Conservation (phyloP, 2,329 filamentous ascomycete species). For the Alternaria viburni region DNA sequence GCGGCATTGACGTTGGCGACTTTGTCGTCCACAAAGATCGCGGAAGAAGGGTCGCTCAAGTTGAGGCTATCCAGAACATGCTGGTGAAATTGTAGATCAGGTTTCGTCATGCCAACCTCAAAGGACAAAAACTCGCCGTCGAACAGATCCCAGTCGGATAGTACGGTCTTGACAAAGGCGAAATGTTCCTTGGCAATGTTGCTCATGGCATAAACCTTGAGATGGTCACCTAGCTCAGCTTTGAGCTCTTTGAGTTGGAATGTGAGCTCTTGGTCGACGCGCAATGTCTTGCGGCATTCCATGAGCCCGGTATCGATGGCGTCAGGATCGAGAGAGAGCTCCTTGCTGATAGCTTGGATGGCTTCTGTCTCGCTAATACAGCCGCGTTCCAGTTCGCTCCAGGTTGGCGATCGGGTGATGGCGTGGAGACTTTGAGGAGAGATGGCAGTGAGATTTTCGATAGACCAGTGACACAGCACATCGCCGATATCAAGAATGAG, state of each 20-base stretch:
- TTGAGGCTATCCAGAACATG: conserved; percentile 35
- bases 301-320: conserved; percentile 35
- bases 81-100: conserved; percentile 42
- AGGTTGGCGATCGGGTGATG: conserved; percentile 35
- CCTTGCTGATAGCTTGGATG: conserved; percentile 15
- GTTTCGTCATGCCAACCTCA: conserved; percentile 45
- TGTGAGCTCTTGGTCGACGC: conserved; percentile 28
- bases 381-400: conserved; percentile 38
- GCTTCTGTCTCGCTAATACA: conserved; percentile 28
- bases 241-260: conserved; percentile 24
- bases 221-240: conserved; percentile 7
- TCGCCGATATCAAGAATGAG: conserved; percentile 48
- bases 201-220: conserved; percentile 43
- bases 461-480: conserved; percentile 45
- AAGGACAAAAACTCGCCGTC: conserved; percentile 45
- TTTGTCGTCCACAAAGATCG: conserved; percentile 42
- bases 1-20: conserved; percentile 13
- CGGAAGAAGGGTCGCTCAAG: conserved; percentile 11
- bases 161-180: conserved; percentile 23
- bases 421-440: conserved; percentile 20
- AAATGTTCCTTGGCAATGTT: conserved; percentile 41
- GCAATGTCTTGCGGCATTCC: conserved; percentile 37
- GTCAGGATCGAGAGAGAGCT: conserved; percentile 28
- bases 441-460: conserved; percentile 31
- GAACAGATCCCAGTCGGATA: conserved; percentile 43